A percentile compares a stretch with the other conserved stretches of the same genome.
Evolutionary conservation across 1,284 basidiomycete species (phyloP).

Genomic region (Sporisorium sorghi): DNA sequence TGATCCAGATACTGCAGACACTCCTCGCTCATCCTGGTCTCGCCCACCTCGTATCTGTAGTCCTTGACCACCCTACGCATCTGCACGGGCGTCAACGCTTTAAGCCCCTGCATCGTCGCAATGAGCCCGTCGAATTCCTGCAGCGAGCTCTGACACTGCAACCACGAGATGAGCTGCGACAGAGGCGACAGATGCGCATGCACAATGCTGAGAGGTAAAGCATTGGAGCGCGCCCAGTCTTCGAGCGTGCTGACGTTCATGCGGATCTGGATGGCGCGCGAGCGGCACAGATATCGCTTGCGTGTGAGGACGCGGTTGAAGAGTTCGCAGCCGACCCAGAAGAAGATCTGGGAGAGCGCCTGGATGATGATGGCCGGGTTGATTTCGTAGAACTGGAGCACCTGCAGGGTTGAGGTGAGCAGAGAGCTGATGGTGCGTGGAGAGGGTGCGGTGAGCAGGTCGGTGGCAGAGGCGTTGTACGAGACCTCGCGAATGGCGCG

Average conservation of each 20-base stretch:
- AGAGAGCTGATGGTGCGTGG: constrained; percentile 81
- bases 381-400: constrained; percentile 87
- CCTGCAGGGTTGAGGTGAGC: constrained; percentile 85
- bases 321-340: constrained; percentile 84
- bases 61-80: constrained; percentile 92
- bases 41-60: constrained; percentile 94
- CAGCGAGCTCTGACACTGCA: constrained; percentile 75
- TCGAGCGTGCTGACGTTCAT: constrained; percentile 88
- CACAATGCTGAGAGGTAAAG: constrained; percentile 82
- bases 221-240: constrained; percentile 88
- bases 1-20: constrained; percentile 92
- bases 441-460: constrained; percentile 49
- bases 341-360: constrained; percentile 93
- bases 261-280: constrained; percentile 86
- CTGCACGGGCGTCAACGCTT: constrained; percentile 89
- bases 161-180: constrained; percentile 85
- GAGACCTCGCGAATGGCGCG: constrained; percentile 44
- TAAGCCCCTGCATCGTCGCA: constrained; percentile 87
- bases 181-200: constrained; percentile 83
- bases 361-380: constrained; percentile 91
- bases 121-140: constrained; percentile 87
- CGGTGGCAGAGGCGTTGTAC: constrained; percentile 41
- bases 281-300: constrained; percentile 93
- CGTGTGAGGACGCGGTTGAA: constrained; percentile 97
- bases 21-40: constrained; percentile 90